Conservation (phyloP, 495 filamentous ascomycete species). For the Neurospora tetraspora region DNA sequence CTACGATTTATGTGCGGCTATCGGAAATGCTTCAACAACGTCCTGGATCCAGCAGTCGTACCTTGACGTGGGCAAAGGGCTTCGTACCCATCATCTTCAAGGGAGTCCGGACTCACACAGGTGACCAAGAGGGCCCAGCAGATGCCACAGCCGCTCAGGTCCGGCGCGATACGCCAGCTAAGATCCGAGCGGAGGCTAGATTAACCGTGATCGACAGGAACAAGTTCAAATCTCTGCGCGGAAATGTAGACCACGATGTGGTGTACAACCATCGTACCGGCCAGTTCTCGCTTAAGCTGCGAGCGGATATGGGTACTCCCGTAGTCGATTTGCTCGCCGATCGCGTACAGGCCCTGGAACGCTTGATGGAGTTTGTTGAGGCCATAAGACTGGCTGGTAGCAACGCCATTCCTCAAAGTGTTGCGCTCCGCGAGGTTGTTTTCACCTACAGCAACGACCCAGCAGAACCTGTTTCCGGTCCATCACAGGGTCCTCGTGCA, state of each 20-base stretch:
- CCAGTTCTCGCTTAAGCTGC: conserved; percentile 49
- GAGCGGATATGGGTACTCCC: conserved; percentile 44
- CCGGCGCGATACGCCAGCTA: conserved; percentile 2
- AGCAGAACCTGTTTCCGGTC: neutral
- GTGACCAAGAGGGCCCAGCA: conserved; percentile 9
- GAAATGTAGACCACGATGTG: conserved; percentile 47
- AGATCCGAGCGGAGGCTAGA: conserved; percentile 20
- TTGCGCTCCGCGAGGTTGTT: conserved; percentile 50
- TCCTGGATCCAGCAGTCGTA: neutral
- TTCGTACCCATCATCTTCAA: conserved; percentile 44
- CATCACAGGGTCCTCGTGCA: conserved; percentile 1
- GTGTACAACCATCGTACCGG: conserved; percentile 46
- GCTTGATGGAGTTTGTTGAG: conserved; percentile 54
- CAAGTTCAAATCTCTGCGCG: conserved; percentile 38
- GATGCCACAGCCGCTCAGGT: conserved; percentile 3
- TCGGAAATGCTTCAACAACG: conserved; percentile 27
- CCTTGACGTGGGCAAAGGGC: conserved; percentile 41
- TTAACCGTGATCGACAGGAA: conserved; percentile 22
- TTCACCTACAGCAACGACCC: conserved; percentile 46
- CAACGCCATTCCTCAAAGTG: conserved; percentile 40
- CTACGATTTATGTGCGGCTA: conserved; percentile 33
- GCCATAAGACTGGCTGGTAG: conserved; percentile 43
- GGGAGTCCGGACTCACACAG: conserved; percentile 25
- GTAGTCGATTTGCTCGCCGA: conserved; percentile 43
- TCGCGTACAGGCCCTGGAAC: conserved; percentile 51